Base-by-base conservation (phyloP, 2,329 filamentous ascomycete species). In the Verticillium alfalfae region DNA sequence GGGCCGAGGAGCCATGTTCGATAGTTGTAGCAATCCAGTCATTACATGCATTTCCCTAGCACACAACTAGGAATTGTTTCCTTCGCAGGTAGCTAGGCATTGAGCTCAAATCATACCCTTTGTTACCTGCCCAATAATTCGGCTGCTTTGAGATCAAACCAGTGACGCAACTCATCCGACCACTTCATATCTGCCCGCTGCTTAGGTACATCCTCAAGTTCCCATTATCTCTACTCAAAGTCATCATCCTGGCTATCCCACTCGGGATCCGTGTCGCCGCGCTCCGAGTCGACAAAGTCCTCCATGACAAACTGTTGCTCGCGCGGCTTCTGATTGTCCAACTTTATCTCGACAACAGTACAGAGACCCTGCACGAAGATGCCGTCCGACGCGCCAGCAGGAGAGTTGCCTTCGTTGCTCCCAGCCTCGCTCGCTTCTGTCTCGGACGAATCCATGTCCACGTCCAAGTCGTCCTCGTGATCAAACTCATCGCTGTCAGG, bases 271-370 rank as follows among this genome's bases (percentile, higher is more conserved):
- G 77, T 79, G 41, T 85, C 81, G 61, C 84, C 81, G 3, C 79
- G 80, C 3, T 79, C 75, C 1, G 72, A 73, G 73, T 90, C 58
- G 16, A 59, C 31, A 67, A 94, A 93, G 70, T 94, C 90, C 1
- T 83, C 85, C 79, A 92, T 91, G 26, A 82, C 82, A 65, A 83
- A 91, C 64, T 89, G 86, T 31, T 83, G 76, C 74, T 92, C 90
- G 2, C 81, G 81, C 5, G 88, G 87, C 63, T 91, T 88, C 70
- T 91, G 84, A 70, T 93, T 93, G 73, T 93, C 91, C 66, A 93
- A 88, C 55, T 85, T 78, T 54, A 93, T 82, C 63, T 90, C 84
- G 18, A 93, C 89, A 6, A 86, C 80, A 49, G 87, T 81, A 69
- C 90, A 94, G 66, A 88, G 80, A 1, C 89, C 89, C 64, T 93